Evolutionary conservation across 108 stramenopile genomes (phyloP).

Genomic region (Nitzschia sp.): DNA sequence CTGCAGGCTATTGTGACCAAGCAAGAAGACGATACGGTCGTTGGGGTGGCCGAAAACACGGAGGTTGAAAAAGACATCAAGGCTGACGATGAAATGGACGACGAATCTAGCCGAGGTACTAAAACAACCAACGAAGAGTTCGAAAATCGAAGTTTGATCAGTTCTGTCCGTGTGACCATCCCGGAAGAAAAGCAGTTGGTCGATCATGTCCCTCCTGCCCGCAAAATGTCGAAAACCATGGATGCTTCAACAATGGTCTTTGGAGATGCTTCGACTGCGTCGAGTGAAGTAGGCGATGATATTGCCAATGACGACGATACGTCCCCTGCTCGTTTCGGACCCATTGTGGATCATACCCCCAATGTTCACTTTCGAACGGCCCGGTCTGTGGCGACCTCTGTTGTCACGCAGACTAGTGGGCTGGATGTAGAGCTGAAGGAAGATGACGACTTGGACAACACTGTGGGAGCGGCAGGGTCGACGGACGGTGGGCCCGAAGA

Average conservation of each 20-base stretch:
- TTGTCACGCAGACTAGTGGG: conserved; percentile 20
- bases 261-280: conserved; percentile 10
- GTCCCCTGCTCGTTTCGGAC: conserved; percentile 25
- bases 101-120: conserved; percentile 31
- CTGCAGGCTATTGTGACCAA: neutral
- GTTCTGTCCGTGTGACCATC: conserved; percentile 14
- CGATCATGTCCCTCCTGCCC: conserved; percentile 25
- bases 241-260: conserved; percentile 21
- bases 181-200: conserved; percentile 31
- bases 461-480: conserved; percentile 5
- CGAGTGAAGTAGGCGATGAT: conserved; percentile 29
- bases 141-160: conserved; percentile 28
- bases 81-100: conserved; percentile 46
- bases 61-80: conserved; percentile 35
- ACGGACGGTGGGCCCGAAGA: neutral
- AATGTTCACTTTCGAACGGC: neutral
- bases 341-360: conserved; percentile 46
- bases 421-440: conserved; percentile 21
- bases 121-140: conserved; percentile 9
- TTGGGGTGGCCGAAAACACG: conserved; percentile 20
- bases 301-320: conserved; percentile 33
- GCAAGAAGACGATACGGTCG: conserved; percentile 30
- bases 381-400: conserved; percentile 26
- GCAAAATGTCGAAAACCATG: neutral
- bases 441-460: conserved; percentile 31